Evolutionary conservation across 495 filamentous ascomycete species (phyloP), one percentile per base, ranked within the genome.

Genomic region (Jackrogersella minutella): DNA sequence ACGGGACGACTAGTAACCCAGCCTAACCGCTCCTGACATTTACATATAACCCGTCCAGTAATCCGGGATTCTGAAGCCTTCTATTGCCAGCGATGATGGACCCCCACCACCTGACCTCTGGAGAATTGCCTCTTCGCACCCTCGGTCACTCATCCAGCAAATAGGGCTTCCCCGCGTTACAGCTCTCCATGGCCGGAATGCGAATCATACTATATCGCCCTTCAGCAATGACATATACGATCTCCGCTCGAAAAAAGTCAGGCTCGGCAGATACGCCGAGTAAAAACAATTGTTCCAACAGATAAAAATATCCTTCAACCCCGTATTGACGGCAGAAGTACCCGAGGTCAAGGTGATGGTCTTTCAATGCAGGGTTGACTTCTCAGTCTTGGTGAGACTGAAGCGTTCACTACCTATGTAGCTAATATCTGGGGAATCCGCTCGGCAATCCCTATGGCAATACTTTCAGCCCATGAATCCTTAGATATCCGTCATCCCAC

Each of bases 161-260:
- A 64, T 60, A 53, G 44, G 21, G 54, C 55, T 59, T 56, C 66
- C 66, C 60, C 62, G 62, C 62, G 62, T 58, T 54, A 17, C 39
- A 39, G 46, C 16, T 55, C 13, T 37, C 22, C 33, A 16, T 21
- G 30, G 26, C 26, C 21, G 26, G 37, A 16, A 31, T 60, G 54
- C 49, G 49, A 64, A 69, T 64, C 60, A 60, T 54, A 44, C 13
- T 21, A 21, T 30, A 16, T 40, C 33, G 17, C 54, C 43, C 22
- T 33, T 44, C 21, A 37, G 19, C 41, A 26, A 60, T 69, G 60
- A 60, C 59, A 64, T 69, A 21, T 64, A 51, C 9, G 49, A 64
- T 46, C 41, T 56, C 50, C 41, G 11, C 41, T 41, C 1, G 34
- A 31, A 10, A 37, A 36, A 37, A 31, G 30, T 14, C 11, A 54